Conservation (phyloP, 768 basidiomycete species). For the Plicaturopsis crispa region DNA sequence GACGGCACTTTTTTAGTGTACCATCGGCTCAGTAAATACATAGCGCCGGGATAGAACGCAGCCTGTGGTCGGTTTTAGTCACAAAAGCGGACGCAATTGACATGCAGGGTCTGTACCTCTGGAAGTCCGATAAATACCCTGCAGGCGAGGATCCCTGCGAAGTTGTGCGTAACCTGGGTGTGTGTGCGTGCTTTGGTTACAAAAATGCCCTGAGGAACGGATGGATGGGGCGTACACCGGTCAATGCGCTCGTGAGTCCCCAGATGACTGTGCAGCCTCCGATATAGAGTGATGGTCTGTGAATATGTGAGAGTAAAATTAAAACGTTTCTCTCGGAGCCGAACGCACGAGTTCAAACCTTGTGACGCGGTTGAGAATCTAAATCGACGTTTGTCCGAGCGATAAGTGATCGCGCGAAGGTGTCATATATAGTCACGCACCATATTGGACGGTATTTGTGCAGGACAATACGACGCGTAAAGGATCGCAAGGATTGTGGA, state of each 20-base stretch:
- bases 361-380: conserved; percentile 50
- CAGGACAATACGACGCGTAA: conserved; percentile 53
- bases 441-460: conserved; percentile 65
- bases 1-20: conserved; percentile 36
- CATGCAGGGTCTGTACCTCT: conserved; percentile 26
- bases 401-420: background rate
- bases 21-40: conserved; percentile 43
- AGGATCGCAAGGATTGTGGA: conserved; percentile 43
- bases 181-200: background rate
- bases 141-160: conserved; percentile 45
- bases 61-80: conserved; percentile 23
- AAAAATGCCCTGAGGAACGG: background rate
- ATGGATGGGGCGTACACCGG: conserved; percentile 37
- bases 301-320: background rate
- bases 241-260: conserved; percentile 57
- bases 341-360: conserved; percentile 26
- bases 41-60: conserved; percentile 57
- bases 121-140: conserved; percentile 59
- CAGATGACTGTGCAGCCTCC: conserved; percentile 51
- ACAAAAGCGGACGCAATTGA: background rate
- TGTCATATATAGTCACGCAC: conserved; percentile 26
- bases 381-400: conserved; percentile 9
- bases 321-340: background rate
- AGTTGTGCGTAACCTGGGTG: conserved; percentile 43
- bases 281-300: conserved; percentile 56